phyloP scores from a whole-genome alignment of 805 yeast species.

The Candida adriatica region DNA sequence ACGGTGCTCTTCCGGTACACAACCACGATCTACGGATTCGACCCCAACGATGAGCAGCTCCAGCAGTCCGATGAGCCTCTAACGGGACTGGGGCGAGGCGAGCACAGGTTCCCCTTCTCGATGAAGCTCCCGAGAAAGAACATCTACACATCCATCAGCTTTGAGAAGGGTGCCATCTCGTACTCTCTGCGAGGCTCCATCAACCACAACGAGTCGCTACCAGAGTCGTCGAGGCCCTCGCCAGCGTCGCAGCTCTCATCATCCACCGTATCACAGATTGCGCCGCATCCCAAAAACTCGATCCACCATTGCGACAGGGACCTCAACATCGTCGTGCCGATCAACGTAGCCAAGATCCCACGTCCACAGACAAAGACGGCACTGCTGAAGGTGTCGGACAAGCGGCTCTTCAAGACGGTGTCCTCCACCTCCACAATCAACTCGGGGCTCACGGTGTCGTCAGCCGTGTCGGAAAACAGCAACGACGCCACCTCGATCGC shows the following conservation, averaged over 20 bases:
- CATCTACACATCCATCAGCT: constrained; percentile 67
- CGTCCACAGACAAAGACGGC: constrained; percentile 62
- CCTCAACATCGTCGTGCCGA: constrained; percentile 60
- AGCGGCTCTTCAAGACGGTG: constrained; percentile 30
- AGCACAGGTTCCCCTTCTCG: constrained; percentile 81
- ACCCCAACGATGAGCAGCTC: constrained; percentile 14
- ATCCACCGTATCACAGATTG: constrained; percentile 12
- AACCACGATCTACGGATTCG: constrained; percentile 49
- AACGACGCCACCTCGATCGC: constrained; percentile 8
- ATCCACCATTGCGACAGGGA: constrained; percentile 46
- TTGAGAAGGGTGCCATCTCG: constrained; percentile 78
- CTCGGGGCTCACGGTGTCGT: constrained; percentile 21
- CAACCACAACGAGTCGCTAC: constrained; percentile 18
- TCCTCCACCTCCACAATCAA: constrained; percentile 37
- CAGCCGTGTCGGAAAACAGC: constrained; percentile 18
- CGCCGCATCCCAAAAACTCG: constrained; percentile 21
- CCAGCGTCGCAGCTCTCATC: constrained; percentile 17
- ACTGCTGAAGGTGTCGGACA: constrained; percentile 49
- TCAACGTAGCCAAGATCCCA: constrained; percentile 63
- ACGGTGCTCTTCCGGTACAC: constrained; percentile 51
- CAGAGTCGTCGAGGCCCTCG: constrained; percentile 14
- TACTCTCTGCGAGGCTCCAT: constrained; percentile 50
- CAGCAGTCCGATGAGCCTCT: constrained; percentile 10
- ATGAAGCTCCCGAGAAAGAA: constrained; percentile 72
- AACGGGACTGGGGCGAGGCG: constrained; percentile 65